A percentile compares a stretch with the other conserved stretches of the same genome.
phyloP scores from a whole-genome alignment of 331 rosid species.

The Rhamnella rubrinervis region DNA sequence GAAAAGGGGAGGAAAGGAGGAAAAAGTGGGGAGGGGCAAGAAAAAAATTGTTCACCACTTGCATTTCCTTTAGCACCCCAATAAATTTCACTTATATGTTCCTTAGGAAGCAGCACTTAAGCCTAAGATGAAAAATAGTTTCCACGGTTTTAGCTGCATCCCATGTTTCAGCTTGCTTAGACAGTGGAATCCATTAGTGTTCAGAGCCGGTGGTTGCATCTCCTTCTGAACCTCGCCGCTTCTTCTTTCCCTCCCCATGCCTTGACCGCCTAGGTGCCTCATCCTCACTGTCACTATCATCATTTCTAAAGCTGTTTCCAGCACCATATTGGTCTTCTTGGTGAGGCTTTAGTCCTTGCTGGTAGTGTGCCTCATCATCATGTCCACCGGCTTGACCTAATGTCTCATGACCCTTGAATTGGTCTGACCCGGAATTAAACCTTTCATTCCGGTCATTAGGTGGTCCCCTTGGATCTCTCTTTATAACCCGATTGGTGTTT shows the following conservation, averaged over 20 bases:
- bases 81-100: background rate
- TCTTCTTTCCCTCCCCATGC: conserved; percentile 94
- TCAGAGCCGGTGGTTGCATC: conserved; percentile 47
- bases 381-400: conserved; percentile 64
- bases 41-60: background rate
- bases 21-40: background rate
- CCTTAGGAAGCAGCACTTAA: background rate
- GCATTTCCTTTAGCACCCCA: conserved; percentile 9
- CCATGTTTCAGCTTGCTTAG: conserved; percentile 12
- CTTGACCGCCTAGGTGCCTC: conserved; percentile 98
- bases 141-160: conserved; percentile 31
- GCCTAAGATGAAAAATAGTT: conserved; percentile 19
- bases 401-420: conserved; percentile 67
- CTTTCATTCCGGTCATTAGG: conserved; percentile 66
- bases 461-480: conserved; percentile 72
- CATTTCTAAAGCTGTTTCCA: conserved; percentile 53
- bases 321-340: conserved; percentile 59
- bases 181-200: conserved; percentile 39
- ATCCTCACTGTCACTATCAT: conserved; percentile 93
- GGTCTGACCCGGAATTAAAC: conserved; percentile 58
- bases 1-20: background rate
- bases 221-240: conserved; percentile 66
- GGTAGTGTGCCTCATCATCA: conserved; percentile 64
- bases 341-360: conserved; percentile 54
- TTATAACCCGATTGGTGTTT: conserved; percentile 47